These are phyloP conservation scores for Apiospora koreana DNA, from an alignment of 2,329 filamentous ascomycete genomes.

Conservation along the genomic window DNA sequence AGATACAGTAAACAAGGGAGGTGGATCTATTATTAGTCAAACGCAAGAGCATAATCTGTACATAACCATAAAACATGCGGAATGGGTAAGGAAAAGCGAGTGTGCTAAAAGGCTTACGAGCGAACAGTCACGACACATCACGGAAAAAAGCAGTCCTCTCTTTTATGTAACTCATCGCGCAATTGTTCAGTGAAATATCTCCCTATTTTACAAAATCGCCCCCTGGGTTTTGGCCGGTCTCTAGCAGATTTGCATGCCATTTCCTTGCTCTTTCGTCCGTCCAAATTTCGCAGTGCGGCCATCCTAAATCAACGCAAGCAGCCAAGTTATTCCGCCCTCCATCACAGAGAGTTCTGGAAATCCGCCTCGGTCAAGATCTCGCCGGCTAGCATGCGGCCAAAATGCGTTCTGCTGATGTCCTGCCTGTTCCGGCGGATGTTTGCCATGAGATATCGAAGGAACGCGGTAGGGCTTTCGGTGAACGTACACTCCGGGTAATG, in stretches of 20 bases:
- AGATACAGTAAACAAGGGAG: background rate
- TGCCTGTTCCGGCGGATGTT: slow-evolving; percentile 16
- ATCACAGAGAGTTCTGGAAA: background rate
- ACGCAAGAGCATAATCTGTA: background rate
- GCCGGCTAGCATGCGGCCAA: slow-evolving; percentile 15
- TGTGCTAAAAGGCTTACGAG: background rate
- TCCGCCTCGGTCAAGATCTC: slow-evolving; percentile 14
- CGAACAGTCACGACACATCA: background rate
- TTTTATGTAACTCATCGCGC: background rate
- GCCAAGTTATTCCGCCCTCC: background rate
- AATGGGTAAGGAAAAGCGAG: background rate
- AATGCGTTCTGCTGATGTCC: slow-evolving; percentile 16
- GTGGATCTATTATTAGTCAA: background rate
- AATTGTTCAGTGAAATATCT: background rate
- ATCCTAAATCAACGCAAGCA: background rate
- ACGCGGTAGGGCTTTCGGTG: slow-evolving; percentile 14
- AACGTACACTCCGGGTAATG: slow-evolving; percentile 28
- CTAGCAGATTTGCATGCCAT: background rate
- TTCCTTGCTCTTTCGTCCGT: background rate
- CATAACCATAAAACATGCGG: background rate
- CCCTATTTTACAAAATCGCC: background rate
- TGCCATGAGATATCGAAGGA: slow-evolving; percentile 13
- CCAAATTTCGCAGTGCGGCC: background rate
- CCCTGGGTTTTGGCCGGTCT: background rate
- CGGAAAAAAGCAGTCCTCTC: background rate